phyloP scores from a whole-genome alignment of 345 rosid genomes.

The Syzygium aromaticum region DNA sequence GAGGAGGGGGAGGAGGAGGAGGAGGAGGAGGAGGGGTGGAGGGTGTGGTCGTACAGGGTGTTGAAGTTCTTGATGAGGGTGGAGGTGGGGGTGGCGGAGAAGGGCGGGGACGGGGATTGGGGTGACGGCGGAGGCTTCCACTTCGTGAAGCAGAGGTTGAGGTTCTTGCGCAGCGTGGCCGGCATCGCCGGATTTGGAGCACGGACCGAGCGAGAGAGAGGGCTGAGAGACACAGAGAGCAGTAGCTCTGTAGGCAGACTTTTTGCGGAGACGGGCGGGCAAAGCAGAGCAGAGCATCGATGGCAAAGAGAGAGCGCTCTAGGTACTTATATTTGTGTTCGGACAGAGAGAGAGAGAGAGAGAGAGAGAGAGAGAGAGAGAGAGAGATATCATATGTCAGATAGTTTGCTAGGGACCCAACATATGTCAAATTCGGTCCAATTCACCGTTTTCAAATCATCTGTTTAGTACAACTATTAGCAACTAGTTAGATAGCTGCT shows the following conservation, averaged over 20 bases:
- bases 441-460: background rate
- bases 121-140: conserved; percentile 22
- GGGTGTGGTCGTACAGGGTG: conserved; percentile 27
- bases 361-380: no score
- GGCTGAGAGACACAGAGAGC: background rate
- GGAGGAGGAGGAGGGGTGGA: conserved; percentile 6
- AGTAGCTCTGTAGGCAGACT: background rate
- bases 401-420: no score
- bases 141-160: conserved; percentile 48
- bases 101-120: conserved; percentile 5
- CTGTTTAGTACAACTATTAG: background rate
- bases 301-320: background rate
- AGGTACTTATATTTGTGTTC: background rate
- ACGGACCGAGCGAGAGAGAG: background rate
- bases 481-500: background rate
- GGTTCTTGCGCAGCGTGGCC: conserved; percentile 26
- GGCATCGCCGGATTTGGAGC: conserved; percentile 5
- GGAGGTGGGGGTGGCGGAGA: conserved; percentile 10
- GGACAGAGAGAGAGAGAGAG: background rate
- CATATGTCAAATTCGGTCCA: background rate
- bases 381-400: background rate
- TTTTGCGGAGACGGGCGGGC: background rate
- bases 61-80: conserved; percentile 26
- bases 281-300: background rate
- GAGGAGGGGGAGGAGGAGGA: background rate